Evolutionary conservation across 768 basidiomycete species (phyloP), one percentile per base, ranked within the genome.

Genomic region (Pulveroboletus sp.): DNA sequence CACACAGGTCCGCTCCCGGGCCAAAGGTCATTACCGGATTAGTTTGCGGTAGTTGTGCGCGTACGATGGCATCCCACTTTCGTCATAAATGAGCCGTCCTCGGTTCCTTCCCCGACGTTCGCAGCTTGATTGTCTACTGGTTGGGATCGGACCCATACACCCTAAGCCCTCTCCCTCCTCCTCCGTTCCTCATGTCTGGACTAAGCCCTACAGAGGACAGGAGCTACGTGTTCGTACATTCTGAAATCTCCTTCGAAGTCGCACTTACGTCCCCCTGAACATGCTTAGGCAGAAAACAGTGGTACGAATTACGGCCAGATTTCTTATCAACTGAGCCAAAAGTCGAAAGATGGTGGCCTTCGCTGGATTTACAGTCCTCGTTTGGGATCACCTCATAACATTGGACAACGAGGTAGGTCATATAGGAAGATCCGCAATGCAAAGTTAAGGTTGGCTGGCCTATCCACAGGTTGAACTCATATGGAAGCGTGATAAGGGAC

Each of bases 331-430:
- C 27, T 20, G 20, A 35, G 32, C 26, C 55, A 29, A 60, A n/a
- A 16, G 2, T 31, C 17, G 40, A 32, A 50, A 83, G 80, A 76
- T 71, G 46, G 70, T 83, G 29, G 81, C 77, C 12, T 64, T 82
- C 30, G 72, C 72, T 11, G 74, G 77, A 53, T 78, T 78, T 56
- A 73, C 74, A 2, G 58, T 77, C 13, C 67, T 83, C 12, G 50
- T 82, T 13, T 82, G 77, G 70, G 74, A 75, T 50, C 74, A 75
- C 39, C 16, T 69, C 31, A 35, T 76, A 45, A 70, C 73, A 6
- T 64, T 76, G 24, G 54, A 44, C 2, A 70, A 75, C 19, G 70
- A 73, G 56, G 69, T 74, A 43, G 6, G 65, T 57, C 12, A 20
- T 30, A 19, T 14, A 5, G 9, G 20, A 45, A 22, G 9, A 5